Evolutionary conservation across 345 rosid species (phyloP), one percentile per base, ranked within the genome.

Genomic region (Arabidopsis arenosa): DNA sequence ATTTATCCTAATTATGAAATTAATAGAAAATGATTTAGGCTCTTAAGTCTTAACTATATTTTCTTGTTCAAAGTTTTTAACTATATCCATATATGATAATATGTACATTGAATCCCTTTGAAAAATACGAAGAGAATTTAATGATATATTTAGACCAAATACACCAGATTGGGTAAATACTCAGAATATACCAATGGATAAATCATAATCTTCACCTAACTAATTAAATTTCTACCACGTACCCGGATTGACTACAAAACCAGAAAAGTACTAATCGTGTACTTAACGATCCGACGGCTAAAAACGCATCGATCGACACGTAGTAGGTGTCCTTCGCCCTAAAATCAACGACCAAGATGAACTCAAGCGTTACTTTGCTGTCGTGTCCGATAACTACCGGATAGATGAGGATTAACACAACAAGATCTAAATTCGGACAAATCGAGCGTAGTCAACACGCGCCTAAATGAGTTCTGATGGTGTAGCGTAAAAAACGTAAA

Each of bases 231-330:
- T 57, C 14, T 18, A 60, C 54, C 67, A 51, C 51, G 45, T 59
- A 67, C 12, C 32, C 35, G 12, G 9, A 75, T 75, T 39, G 73
- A 66, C 43, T 66, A 55, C 11, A 21, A 45, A 15, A 44, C 14
- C 12, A 36, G 26, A 57, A n/a, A 37, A 47, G 58, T 4, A 13
- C 1, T 57, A 43, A 63, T 70, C 63, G 17, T 41, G 62, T 56
- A 36, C 66, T 12, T 18, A 7, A 5, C 17, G 14, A 77, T 77
- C 69, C 14, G 48, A 78, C 69, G 81, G 77, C 35, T 26, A 47
- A 0, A 23, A 78, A 8, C n/a, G 14, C 37, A 28, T 63, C 37
- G 9, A 63, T 8, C 66, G 2, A 44, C 23, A 77, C 66, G 73
- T 66, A 15, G 49, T 23, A 6, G 32, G 5, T 63, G 33, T 32